Evolutionary conservation across 441 rosid species (phyloP), one percentile per base, ranked within the genome.

Genomic region (Erodium trifolium): DNA sequence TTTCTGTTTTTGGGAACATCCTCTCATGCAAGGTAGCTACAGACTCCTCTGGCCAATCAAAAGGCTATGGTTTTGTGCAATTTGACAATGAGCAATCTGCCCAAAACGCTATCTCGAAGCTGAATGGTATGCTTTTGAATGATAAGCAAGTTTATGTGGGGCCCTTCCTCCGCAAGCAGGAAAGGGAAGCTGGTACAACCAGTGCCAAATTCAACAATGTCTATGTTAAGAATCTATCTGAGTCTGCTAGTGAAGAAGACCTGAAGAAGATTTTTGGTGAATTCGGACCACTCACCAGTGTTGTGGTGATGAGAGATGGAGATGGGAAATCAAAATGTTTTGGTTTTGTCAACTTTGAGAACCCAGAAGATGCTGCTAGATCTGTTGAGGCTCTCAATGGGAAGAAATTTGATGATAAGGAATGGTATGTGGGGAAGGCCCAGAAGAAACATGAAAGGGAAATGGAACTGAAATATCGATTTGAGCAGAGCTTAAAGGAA

Each of bases 1-100:
- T 92, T 74, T 83, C 89, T 43, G 43, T 80, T 35, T 92, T 92
- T 7, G 97, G 97, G 65, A 87, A 73, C 73, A 84, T 92, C 34
- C 80, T 89, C 68, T 92, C 96, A 6, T 89, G 96, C 80, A 89
- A 92, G 75, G 89, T 92, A 19, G 94, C 88, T 68, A 85, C 91
- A 27, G 94, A 89, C 71, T 12, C 85, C 43, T 81, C 86, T 69
- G 96, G 96, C 64, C 98, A 88, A 72, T 92, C 94, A 13, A 88
- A 79, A 70, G 96, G 96, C 71, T 90, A 89, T 77, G 97, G 97
- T 29, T 92, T 92, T 85, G 94, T 92, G 17, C 96, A 92, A 72
- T 92, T 82, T 63, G 93, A 88, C 35, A 85, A 68, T 63, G 93
- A 84, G 66, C 96, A 92, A 49, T 78, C 91, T 74, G 88, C 96